phyloP scores from a whole-genome alignment of 2,329 filamentous ascomycete species.

The Aspergillus quadricinctus region DNA sequence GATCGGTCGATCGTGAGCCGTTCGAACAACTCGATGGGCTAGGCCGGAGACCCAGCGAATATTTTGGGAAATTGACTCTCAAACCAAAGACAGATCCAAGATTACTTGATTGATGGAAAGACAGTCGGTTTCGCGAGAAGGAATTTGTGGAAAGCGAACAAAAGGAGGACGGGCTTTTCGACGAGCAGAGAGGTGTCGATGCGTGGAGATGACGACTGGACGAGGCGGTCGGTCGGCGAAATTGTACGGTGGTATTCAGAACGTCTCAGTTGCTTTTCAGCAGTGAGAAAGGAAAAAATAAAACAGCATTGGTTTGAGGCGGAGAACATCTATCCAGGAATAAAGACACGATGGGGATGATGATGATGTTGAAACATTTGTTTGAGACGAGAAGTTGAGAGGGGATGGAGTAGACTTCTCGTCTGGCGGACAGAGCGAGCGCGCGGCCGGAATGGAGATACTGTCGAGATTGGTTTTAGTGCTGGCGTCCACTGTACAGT shows the following conservation, averaged over 20 bases:
- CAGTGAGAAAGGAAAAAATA: neutral
- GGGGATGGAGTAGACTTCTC: neutral
- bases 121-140: slow-evolving; percentile 3
- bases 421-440: neutral
- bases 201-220: slow-evolving; percentile 20
- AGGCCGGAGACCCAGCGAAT: slow-evolving; percentile 10
- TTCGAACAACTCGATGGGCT: slow-evolving; percentile 14
- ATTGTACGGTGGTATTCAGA: slow-evolving; percentile 7
- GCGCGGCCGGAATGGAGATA: neutral
- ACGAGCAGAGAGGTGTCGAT: slow-evolving; percentile 8
- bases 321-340: neutral
- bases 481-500: neutral
- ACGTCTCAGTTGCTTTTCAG: slow-evolving; percentile 7
- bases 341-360: neutral
- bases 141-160: slow-evolving; percentile 6
- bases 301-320: neutral
- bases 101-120: slow-evolving; percentile 1
- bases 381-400: neutral
- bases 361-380: neutral
- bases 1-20: slow-evolving; percentile 13
- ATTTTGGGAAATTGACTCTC: neutral
- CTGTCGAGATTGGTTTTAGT: neutral
- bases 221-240: slow-evolving; percentile 24
- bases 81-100: neutral
- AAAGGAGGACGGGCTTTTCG: neutral